These are phyloP conservation scores for Peronosclerospora sorghi DNA, from an alignment of 352 stramenopile species.

Conservation along the genomic window DNA sequence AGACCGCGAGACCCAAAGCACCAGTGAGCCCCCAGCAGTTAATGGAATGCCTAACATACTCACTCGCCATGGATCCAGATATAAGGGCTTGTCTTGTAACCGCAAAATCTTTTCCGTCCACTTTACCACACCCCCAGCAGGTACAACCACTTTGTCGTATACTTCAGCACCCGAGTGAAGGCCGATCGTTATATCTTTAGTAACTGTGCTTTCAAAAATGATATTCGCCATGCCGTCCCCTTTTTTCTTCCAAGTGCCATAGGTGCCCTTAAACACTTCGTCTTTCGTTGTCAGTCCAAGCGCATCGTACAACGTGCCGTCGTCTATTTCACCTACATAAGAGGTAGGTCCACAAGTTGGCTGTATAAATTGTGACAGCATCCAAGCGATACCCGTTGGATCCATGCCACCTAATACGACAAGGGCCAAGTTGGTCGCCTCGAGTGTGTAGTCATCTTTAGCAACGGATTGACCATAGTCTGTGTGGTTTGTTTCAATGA, in stretches of 20 bases:
- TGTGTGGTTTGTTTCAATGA: conserved; percentile 10
- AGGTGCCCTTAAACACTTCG: conserved; percentile 26
- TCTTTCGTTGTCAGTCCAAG: conserved; percentile 18
- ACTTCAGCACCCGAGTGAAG: conserved; percentile 24
- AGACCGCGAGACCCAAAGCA: conserved; percentile 32
- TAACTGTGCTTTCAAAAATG: conserved; percentile 21
- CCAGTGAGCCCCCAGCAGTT: conserved; percentile 14
- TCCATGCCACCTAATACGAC: conserved; percentile 26
- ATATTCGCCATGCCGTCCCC: conserved; percentile 19
- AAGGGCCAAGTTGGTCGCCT: conserved; percentile 21
- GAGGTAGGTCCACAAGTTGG: conserved; percentile 18
- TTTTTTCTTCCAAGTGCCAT: conserved; percentile 20
- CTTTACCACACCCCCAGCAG: conserved; percentile 5
- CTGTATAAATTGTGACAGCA: conserved; percentile 33
- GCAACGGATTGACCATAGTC: conserved; percentile 10
- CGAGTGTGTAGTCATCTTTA: conserved; percentile 19
- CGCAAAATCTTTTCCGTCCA: conserved; percentile 8
- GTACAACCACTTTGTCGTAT: conserved; percentile 8
- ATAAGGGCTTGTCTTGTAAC: conserved; percentile 32
- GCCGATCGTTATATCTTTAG: conserved; percentile 12
- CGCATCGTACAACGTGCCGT: conserved; percentile 20
- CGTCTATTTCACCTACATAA: conserved; percentile 24
- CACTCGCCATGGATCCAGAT: conserved; percentile 40
- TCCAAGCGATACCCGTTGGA: conserved; percentile 25
- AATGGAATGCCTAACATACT: conserved; percentile 21